Percentiles rank a stretch among this genome's conserved stretches.
These are phyloP conservation scores for Rhizopogon salebrosus DNA, from an alignment of 768 basidiomycete genomes.

Conservation along the genomic window DNA sequence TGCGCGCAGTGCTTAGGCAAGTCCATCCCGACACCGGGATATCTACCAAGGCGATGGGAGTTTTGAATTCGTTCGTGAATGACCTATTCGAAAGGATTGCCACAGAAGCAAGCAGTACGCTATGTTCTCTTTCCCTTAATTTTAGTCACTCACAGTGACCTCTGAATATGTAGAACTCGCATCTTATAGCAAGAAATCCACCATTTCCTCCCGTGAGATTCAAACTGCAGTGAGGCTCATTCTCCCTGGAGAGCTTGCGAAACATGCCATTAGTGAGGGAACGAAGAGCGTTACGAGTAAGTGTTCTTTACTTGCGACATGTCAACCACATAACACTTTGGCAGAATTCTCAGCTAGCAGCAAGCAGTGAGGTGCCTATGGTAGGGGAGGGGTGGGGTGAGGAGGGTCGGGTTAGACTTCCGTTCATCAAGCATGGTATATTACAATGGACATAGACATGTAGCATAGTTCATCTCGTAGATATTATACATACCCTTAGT, in stretches of 20 bases:
- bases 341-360: conserved; percentile 22
- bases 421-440: neutral
- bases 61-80: conserved; percentile 59
- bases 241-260: conserved; percentile 66
- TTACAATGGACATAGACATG: conserved; percentile 2
- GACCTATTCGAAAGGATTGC: conserved; percentile 60
- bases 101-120: conserved; percentile 45
- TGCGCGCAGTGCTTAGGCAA: conserved; percentile 51
- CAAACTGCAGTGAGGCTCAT: conserved; percentile 67
- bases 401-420: neutral
- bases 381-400: neutral
- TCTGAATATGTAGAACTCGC: conserved; percentile 43
- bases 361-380: neutral
- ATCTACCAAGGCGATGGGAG: conserved; percentile 60
- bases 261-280: conserved; percentile 74
- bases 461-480: conserved; percentile 18
- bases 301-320: conserved; percentile 2
- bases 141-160: neutral
- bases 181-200: conserved; percentile 67
- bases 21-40: conserved; percentile 74
- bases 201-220: conserved; percentile 69
- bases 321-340: conserved; percentile 7
- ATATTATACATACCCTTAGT: conserved; percentile 13
- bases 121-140: neutral
- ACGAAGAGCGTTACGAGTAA: conserved; percentile 55